Conservation (phyloP, 1,284 basidiomycete species). For the Flammula alnicola region DNA sequence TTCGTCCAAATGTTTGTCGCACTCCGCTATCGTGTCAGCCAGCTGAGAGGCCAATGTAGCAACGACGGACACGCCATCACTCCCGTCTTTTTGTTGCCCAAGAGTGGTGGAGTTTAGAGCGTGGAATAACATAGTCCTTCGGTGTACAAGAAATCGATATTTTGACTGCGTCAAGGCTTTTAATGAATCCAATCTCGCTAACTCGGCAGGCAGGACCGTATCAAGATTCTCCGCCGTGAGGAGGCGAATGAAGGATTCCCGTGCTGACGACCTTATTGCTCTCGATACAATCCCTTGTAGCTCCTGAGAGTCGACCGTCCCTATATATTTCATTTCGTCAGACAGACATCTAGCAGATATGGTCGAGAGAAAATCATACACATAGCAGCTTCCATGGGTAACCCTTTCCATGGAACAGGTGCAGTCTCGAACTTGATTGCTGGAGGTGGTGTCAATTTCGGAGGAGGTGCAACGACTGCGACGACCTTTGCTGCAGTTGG, state of each 20-base stretch:
- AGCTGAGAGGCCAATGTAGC: constrained; percentile 57
- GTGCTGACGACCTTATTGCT: constrained; percentile 72
- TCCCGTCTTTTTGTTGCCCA: constrained; percentile 33
- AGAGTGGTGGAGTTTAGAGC: constrained; percentile 53
- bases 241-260: constrained; percentile 73
- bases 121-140: constrained; percentile 73
- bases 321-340: constrained; percentile 28
- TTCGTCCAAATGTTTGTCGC: constrained; percentile 61
- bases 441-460: constrained; percentile 49
- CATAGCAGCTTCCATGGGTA: constrained; percentile 73
- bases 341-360: constrained; percentile 8
- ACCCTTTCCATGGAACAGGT: constrained; percentile 64
- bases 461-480: constrained; percentile 29
- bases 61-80: constrained; percentile 37
- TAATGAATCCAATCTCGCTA: constrained; percentile 56
- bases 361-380: constrained; percentile 44
- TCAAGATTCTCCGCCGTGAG: constrained; percentile 66
- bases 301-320: constrained; percentile 70
- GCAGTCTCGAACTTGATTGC: constrained; percentile 58
- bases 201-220: constrained; percentile 57
- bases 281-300: constrained; percentile 75
- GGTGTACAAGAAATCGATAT: constrained; percentile 71
- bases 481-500: constrained; percentile 19
- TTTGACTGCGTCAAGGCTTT: constrained; percentile 58
- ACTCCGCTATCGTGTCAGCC: constrained; percentile 59